Conservation (phyloP, 1,284 basidiomycete genomes). For the Laetiporus sulphureus region DNA sequence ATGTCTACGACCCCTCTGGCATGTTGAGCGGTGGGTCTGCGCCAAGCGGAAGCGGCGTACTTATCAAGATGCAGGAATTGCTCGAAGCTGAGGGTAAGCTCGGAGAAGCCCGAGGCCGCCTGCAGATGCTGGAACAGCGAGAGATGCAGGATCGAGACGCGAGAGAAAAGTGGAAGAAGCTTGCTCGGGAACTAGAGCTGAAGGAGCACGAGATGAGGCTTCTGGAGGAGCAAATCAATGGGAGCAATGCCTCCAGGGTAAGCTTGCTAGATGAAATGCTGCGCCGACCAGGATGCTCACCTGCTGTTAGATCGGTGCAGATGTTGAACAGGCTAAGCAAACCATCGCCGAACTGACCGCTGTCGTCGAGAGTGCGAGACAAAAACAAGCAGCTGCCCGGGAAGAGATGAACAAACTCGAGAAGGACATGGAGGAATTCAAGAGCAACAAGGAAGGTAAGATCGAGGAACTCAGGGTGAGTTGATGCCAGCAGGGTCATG, state of each 20-base stretch:
- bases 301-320: constrained; percentile 60
- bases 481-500: background rate
- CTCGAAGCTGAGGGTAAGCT: constrained; percentile 54
- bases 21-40: constrained; percentile 91
- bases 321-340: constrained; percentile 73
- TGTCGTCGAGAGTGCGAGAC: constrained; percentile 61
- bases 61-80: constrained; percentile 85
- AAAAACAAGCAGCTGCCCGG: constrained; percentile 72
- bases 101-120: constrained; percentile 41
- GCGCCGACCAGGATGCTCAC: constrained; percentile 1
- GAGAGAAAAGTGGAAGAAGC: constrained; percentile 65
- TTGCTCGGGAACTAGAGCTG: constrained; percentile 76
- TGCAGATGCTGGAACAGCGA: constrained; percentile 54
- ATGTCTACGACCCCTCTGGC: constrained; percentile 95
- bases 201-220: constrained; percentile 84
- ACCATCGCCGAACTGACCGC: constrained; percentile 62
- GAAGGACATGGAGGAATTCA: constrained; percentile 97
- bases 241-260: constrained; percentile 86
- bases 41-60: constrained; percentile 67
- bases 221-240: constrained; percentile 80
- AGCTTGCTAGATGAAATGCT: constrained; percentile 19
- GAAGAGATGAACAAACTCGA: constrained; percentile 84
- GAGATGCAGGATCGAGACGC: constrained; percentile 47
- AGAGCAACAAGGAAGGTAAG: constrained; percentile 97
- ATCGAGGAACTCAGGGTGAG: constrained; percentile 87